Conservation (phyloP, 805 yeast species). For the Dipodascus albidus region DNA sequence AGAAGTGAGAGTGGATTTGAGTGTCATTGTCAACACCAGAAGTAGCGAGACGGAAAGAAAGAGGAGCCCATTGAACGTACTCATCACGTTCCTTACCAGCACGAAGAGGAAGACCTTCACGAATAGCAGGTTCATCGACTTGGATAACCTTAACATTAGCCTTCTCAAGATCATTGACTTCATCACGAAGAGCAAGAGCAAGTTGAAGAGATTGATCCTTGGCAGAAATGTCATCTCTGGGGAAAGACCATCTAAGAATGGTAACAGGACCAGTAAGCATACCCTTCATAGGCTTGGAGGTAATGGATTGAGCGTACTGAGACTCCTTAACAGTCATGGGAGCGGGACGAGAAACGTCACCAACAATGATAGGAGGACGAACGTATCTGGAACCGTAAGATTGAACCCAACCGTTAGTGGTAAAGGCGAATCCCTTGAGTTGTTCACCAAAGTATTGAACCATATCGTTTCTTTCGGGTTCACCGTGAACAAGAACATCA, state of each 20-base stretch:
- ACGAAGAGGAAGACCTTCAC: conserved; percentile 99
- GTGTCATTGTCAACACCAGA: conserved; percentile 93
- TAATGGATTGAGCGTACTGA: conserved; percentile 95
- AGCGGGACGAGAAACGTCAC: conserved; percentile 97
- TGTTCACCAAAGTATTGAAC: conserved; percentile 99
- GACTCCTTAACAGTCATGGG: conserved; percentile 99
- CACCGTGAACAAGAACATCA: conserved; percentile 99
- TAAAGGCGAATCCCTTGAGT: conserved; percentile 96
- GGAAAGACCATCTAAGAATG: conserved; percentile 99
- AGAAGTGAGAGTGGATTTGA: conserved; percentile 99
- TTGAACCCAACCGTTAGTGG: conserved; percentile 99
- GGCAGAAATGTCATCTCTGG: conserved; percentile 95
- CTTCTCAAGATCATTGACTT: conserved; percentile 94
- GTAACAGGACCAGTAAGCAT: conserved; percentile 99
- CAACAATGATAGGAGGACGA: conserved; percentile 98
- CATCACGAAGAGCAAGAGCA: conserved; percentile 96
- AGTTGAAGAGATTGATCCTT: conserved; percentile 92
- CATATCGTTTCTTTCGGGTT: conserved; percentile 99
- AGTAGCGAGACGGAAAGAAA: conserved; percentile 98
- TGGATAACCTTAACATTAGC: conserved; percentile 97
- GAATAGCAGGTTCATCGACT: conserved; percentile 99
- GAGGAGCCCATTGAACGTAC: conserved; percentile 98
- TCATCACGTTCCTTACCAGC: conserved; percentile 94
- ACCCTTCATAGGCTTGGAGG: conserved; percentile 97
- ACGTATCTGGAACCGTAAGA: conserved; percentile 99